phyloP scores from a whole-genome alignment of 306 rosid species.

The Lotus japonicus region DNA sequence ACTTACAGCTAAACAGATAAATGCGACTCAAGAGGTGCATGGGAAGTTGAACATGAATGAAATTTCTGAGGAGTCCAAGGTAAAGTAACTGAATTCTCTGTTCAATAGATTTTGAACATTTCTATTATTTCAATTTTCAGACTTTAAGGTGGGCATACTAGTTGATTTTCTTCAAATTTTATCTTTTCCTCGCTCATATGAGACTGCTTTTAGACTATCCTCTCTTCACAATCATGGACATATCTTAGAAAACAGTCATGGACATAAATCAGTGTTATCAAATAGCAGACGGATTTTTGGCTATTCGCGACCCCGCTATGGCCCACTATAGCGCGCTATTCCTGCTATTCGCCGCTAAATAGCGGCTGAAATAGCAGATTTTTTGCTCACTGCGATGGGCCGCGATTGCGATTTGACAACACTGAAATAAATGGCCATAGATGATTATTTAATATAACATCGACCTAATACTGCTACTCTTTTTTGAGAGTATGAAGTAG shows the following conservation, averaged over 20 bases:
- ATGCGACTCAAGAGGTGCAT: slow-evolving; percentile 22
- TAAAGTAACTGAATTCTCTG: neutral
- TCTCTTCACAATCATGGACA: neutral
- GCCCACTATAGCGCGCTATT: too few relatives aligned
- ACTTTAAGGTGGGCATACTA: neutral
- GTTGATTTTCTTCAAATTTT: neutral
- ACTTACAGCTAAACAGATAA: slow-evolving; percentile 11
- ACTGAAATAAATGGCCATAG: too few relatives aligned
- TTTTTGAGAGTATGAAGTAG: neutral
- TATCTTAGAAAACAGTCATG: too few relatives aligned
- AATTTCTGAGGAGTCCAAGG: slow-evolving; percentile 46
- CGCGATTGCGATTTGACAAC: too few relatives aligned
- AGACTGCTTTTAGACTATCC: neutral
- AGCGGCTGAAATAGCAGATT: too few relatives aligned
- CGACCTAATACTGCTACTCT: neutral
- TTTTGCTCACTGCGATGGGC: too few relatives aligned
- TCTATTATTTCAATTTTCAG: neutral
- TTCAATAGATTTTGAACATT: slow-evolving; percentile 13
- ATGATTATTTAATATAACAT: neutral
- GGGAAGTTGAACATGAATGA: slow-evolving; percentile 38
- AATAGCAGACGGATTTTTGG: too few relatives aligned
- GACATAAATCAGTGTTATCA: too few relatives aligned
- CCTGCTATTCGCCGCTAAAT: too few relatives aligned
- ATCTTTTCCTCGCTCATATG: neutral
- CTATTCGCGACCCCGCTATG: too few relatives aligned